Percentiles rank a stretch among this genome's conserved stretches.
Conservation (phyloP, 495 filamentous ascomycete genomes). For the Podospora appendiculata region DNA sequence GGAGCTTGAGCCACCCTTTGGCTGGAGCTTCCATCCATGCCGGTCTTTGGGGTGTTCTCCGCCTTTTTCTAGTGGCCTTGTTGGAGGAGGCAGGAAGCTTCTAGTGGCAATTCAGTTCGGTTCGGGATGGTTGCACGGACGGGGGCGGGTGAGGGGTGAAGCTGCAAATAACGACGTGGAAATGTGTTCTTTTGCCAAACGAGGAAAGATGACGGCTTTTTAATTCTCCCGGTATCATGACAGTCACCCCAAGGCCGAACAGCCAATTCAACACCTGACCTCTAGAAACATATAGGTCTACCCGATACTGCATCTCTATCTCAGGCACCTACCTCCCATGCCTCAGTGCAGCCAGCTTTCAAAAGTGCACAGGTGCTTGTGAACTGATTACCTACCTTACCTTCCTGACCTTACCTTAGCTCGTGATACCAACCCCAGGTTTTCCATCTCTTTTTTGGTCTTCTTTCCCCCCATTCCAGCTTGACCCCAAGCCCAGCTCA, state of each 20-base stretch:
- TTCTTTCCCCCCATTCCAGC: neutral
- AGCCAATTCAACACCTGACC: neutral
- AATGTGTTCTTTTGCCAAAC: constrained; percentile 35
- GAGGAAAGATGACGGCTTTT: constrained; percentile 28
- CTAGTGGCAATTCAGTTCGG: constrained; percentile 8
- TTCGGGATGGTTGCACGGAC: constrained; percentile 16
- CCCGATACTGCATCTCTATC: neutral
- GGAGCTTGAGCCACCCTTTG: too few relatives aligned
- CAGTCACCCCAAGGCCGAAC: neutral
- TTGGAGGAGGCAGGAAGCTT: too few relatives aligned
- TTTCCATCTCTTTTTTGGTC: too few relatives aligned
- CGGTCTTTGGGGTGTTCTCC: too few relatives aligned
- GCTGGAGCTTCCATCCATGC: constrained; percentile 12
- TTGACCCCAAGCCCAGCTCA: neutral
- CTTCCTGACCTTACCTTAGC: neutral
- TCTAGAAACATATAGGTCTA: neutral
- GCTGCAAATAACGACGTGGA: constrained; percentile 4
- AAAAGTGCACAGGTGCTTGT: too few relatives aligned
- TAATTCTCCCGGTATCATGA: constrained; percentile 3
- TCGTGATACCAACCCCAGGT: neutral
- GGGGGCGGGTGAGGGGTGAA: neutral
- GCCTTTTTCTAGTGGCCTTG: too few relatives aligned
- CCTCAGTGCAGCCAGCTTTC: too few relatives aligned
- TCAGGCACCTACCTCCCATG: too few relatives aligned
- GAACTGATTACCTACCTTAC: neutral